Base-by-base conservation (phyloP, 1,139 yeast species). In the Kurtzmaniella natalensis region DNA sequence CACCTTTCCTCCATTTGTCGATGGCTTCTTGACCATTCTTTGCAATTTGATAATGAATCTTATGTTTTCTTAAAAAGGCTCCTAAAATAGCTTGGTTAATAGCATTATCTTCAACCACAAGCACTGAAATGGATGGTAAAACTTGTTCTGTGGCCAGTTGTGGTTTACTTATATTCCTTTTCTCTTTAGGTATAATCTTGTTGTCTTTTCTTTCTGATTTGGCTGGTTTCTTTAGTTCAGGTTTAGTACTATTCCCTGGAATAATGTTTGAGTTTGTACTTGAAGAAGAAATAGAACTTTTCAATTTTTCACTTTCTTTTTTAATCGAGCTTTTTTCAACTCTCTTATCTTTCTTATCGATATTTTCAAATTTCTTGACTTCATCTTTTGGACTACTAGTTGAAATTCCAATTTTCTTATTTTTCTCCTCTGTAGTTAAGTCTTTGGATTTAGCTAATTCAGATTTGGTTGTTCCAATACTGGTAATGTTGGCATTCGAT, bases 21-120 rank as follows among this genome's bases (percentile, higher is more conserved):
- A 89, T 76, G 1, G 96, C 97, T 48, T 89, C 96, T 45, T 81
- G 78, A 19, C 97, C 97, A 46, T 87, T 88, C 38, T 84, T 81
- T 6, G 96, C 96, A 30, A 88, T 81, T 42, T 81, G 81, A 44
- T 84, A 88, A 32, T 83, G 82, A 25, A 92, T 89, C 43, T 85
- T 79, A 47, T 92, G 89, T 45, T 87, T 82, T 45, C 89, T 73
- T 55, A 92, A 68, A 51, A 88, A 92, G n/a, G 95, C 87, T 19
- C 92, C 95, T 52, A 92, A 70, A 70, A 92, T 89, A 32, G 87
- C 86, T 61, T 87, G 95, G 59, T 92, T 92, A 50, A 92, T 89
- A 31, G 92, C 83, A 56, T 92, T 92, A 67, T 92, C 98, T 57
- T 92, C 98, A 6, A 94, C 98, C 23, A 92, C 92, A 36, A 92